Evolutionary conservation across 2,329 filamentous ascomycete genomes (phyloP), one percentile per base, ranked within the genome.

Genomic region (Trichoderma sp.): DNA sequence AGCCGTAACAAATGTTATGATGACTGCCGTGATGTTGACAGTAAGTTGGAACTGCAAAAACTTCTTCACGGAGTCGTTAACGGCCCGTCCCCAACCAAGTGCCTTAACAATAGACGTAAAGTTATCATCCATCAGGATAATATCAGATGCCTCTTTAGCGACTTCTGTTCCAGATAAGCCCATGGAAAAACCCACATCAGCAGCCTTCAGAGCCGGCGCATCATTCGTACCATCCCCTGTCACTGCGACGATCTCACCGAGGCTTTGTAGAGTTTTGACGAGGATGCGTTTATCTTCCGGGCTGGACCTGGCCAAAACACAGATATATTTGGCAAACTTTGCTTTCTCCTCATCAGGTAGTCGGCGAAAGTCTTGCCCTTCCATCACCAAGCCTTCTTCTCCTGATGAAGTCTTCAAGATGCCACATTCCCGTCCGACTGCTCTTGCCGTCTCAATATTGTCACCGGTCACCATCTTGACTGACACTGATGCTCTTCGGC

Each of bases 191-290:
- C 90, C 90, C 1, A 91, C 88, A 75, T 91, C 89, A 1, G 90
- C 89, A 64, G 88, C 88, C 75, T 90, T 91, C 58, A 92, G 81
- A 9, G 90, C 89, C 6, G 90, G 88, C 0, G 88, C 90, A 73
- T 92, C 90, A 73, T 92, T 91, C 4, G 89, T 91, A 3, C 89
- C 90, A 72, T 92, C 90, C 9, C 90, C 90, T 1, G 90, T 92
- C 6, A 90, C 88, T 2, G 88, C 88, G 1, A 90, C 88, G 0
- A 86, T 88, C 74, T 88, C 86, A 15, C 86, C 87, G 61, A 87
- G 81, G 13, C 81, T 77, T 77, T 88, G 88, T n/a, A 90, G 82
- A 6, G 82, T 82, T 11, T 82, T 82, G 0, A 90, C 87, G 4
- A 90, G 80, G 62, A 88, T 86, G 1, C 83, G 82, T 76, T 90